phyloP scores from a whole-genome alignment of 1,139 yeast species.

The Candida sp. region DNA sequence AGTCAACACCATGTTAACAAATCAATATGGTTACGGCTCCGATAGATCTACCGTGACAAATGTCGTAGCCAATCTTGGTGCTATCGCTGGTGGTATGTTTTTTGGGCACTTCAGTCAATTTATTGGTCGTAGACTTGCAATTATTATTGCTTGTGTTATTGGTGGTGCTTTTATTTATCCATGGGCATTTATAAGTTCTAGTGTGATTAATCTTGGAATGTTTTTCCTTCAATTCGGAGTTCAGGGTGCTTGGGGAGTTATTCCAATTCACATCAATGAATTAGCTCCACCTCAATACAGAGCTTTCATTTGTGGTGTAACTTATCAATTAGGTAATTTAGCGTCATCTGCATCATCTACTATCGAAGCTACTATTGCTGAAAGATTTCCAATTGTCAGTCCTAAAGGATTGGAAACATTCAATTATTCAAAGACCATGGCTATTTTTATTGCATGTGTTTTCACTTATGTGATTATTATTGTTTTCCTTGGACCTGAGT shows the following conservation, averaged over 20 bases:
- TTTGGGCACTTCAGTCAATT: constrained; percentile 34
- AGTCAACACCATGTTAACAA: constrained; percentile 33
- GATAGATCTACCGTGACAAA: constrained; percentile 35
- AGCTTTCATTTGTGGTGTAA: constrained; percentile 68
- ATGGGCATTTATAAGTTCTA: constrained; percentile 59
- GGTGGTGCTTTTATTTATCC: constrained; percentile 72
- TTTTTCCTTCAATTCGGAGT: constrained; percentile 79
- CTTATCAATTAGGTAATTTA: constrained; percentile 83
- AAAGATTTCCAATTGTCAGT: constrained; percentile 47
- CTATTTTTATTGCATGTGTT: constrained; percentile 79
- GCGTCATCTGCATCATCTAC: constrained; percentile 84
- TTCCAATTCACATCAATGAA: constrained; percentile 76
- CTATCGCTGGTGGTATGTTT: constrained; percentile 32
- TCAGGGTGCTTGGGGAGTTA: constrained; percentile 88
- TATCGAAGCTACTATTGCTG: constrained; percentile 74
- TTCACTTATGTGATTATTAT: constrained; percentile 59
- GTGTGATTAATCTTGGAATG: constrained; percentile 70
- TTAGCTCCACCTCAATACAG: constrained; percentile 75
- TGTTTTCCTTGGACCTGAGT: constrained; percentile 73
- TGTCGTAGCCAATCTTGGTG: constrained; percentile 37
- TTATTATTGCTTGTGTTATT: constrained; percentile 53
- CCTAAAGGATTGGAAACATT: constrained; percentile 12
- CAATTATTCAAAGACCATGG: constrained; percentile 58
- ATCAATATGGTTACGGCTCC: constrained; percentile 22
- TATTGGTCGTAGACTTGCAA: constrained; percentile 32